Evolutionary conservation across 1,284 basidiomycete species (phyloP), one percentile per base, ranked within the genome.

Genomic region (Dichomitus squalens): DNA sequence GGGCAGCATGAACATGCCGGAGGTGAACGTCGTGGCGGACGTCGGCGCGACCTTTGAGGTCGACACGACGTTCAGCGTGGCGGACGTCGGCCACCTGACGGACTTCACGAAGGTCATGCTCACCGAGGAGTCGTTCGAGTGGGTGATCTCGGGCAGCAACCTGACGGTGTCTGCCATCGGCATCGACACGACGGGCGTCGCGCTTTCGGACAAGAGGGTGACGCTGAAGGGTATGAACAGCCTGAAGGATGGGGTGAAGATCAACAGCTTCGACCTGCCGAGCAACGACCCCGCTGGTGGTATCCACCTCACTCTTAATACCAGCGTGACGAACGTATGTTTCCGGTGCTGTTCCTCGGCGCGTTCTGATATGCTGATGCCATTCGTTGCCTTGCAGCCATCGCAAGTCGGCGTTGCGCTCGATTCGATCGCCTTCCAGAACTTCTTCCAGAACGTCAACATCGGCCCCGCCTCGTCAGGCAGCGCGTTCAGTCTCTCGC

Each of bases 351-450:
- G 44, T 20, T 16, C 36, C 9, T 49, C 9, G n/a, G 29, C 60
- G 12, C 23, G 14, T 7, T 16, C 7, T 11, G 29, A 25, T 49
- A n/a, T n/a, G 49, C 35, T 55, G 35, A 55, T 53, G 7, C 43
- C 36, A 31, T 23, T 8, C 18, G 3, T 16, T 7, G 6, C 14
- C 4, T 16, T 33, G 9, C 56, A 87, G 85, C 90, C 90, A 21
- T 87, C 90, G 3, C 89, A 91, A 79, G 87, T 92, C 43, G 91
- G 90, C 53, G 84, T 93, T 11, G 74, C 84, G 59, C 76, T 92
- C 11, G 82, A 79, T 55, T 80, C 80, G 4, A 80, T 92, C 58
- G 81, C 80, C 7, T 90, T 90, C 71, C 76, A 82, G 55, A 84
- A 84, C 11, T 85, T 77, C 61, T 79, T 81, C 52, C 78, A 79